phyloP scores from a whole-genome alignment of 352 stramenopile genomes.

The Stephanocyclus meneghinianus region DNA sequence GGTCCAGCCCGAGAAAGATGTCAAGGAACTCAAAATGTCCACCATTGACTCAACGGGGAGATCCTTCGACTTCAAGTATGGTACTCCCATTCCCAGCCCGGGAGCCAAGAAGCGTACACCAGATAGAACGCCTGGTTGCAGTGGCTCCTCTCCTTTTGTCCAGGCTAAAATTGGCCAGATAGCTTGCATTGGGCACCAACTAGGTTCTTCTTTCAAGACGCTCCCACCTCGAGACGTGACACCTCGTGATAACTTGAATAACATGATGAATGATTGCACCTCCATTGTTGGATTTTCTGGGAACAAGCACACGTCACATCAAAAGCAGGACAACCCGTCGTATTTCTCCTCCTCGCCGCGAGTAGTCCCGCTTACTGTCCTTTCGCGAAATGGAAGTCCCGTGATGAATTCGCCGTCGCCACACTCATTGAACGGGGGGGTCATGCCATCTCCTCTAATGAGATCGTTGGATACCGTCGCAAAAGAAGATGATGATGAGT shows the following conservation, averaged over 20 bases:
- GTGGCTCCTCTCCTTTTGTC: neutral
- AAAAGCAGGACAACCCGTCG: neutral
- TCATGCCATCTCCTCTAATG: slow-evolving; percentile 31
- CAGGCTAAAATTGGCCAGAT: neutral
- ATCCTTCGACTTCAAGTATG: slow-evolving; percentile 6
- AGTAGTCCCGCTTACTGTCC: slow-evolving; percentile 33
- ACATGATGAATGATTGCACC: neutral
- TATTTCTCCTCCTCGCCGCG: slow-evolving; percentile 22
- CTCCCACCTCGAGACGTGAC: slow-evolving; percentile 17
- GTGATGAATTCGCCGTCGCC: neutral
- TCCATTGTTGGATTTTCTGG: too few species aligned
- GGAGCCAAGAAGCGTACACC: slow-evolving; percentile 2
- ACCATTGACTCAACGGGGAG: slow-evolving; percentile 2
- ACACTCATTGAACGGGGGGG: neutral
- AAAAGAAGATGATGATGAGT: slow-evolving; percentile 9
- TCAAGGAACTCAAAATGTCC: slow-evolving; percentile 7
- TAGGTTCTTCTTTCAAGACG: slow-evolving; percentile 32
- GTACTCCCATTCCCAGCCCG: neutral
- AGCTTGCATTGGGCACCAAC: slow-evolving; percentile 24
- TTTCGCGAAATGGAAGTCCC: slow-evolving; percentile 42
- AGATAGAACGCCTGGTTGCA: neutral
- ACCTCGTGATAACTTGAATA: neutral
- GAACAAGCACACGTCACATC: neutral
- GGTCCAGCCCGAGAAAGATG: neutral
- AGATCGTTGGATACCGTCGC: slow-evolving; percentile 19